phyloP scores from a whole-genome alignment of 805 yeast species.

The Candida loeiensis region DNA sequence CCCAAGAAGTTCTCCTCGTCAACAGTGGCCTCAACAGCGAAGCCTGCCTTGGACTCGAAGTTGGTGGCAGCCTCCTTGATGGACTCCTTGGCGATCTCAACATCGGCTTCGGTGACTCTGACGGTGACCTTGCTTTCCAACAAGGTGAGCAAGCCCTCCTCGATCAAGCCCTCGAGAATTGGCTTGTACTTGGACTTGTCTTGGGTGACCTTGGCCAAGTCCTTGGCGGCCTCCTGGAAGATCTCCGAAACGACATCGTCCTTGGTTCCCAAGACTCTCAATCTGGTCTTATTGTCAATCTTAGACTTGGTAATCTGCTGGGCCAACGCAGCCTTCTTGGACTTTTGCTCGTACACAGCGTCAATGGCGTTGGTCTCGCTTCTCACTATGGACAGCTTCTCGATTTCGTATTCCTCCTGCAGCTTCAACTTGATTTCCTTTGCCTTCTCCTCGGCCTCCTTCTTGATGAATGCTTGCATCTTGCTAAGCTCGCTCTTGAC shows the following conservation, averaged over 20 bases:
- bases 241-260: conserved; percentile 71
- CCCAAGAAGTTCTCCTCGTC: conserved; percentile 57
- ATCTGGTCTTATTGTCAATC: conserved; percentile 91
- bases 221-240: conserved; percentile 62
- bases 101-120: conserved; percentile 65
- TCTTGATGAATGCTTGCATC: conserved; percentile 98
- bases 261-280: conserved; percentile 82
- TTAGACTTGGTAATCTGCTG: conserved; percentile 96
- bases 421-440: conserved; percentile 94
- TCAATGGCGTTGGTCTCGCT: conserved; percentile 89
- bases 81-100: conserved; percentile 57
- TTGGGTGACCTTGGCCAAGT: conserved; percentile 56
- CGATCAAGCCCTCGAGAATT: conserved; percentile 71
- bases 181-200: conserved; percentile 60
- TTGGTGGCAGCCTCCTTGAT: conserved; percentile 56
- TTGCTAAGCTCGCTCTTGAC: conserved; percentile 93
- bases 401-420: conserved; percentile 97
- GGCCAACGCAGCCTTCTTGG: conserved; percentile 86
- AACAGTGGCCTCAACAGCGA: conserved; percentile 51
- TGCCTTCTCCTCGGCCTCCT: conserved; percentile 99
- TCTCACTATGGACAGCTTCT: conserved; percentile 92
- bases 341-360: conserved; percentile 68
- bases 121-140: conserved; percentile 68
- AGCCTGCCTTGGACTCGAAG: conserved; percentile 61
- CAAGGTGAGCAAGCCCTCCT: conserved; percentile 68